These are phyloP conservation scores for Plectosphaerella plurivora DNA, from an alignment of 2,329 filamentous ascomycete species.

Conservation along the genomic window DNA sequence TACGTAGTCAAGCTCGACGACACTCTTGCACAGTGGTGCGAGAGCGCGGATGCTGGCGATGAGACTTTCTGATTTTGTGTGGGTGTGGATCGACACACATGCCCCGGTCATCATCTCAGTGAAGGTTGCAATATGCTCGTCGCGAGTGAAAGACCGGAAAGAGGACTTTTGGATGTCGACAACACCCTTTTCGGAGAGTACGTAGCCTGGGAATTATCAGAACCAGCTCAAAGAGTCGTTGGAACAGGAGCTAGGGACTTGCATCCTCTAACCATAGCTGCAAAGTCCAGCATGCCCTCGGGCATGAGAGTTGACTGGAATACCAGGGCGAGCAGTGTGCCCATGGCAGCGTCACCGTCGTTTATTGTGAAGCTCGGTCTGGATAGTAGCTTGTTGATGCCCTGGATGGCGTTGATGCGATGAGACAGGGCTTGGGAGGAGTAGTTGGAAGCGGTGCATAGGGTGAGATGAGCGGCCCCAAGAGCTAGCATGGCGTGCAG, in stretches of 20 bases:
- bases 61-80: neutral
- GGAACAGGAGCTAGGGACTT: constrained; percentile 6
- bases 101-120: constrained; percentile 9
- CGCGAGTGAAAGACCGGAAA: constrained; percentile 19
- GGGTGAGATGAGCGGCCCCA: constrained; percentile 30
- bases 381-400: constrained; percentile 27
- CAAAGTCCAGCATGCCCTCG: constrained; percentile 33
- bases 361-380: constrained; percentile 18
- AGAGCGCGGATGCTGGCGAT: constrained; percentile 6
- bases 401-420: constrained; percentile 29
- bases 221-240: no score
- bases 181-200: constrained; percentile 17
- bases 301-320: constrained; percentile 33
- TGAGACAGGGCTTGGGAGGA: constrained; percentile 26
- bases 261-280: constrained; percentile 33
- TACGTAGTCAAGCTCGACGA: constrained; percentile 24
- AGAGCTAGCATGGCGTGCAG: constrained; percentile 36
- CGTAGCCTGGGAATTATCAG: constrained; percentile 14
- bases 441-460: constrained; percentile 17
- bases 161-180: constrained; percentile 13
- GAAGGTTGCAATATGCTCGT: constrained; percentile 21
- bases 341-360: constrained; percentile 32
- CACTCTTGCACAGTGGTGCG: constrained; percentile 20
- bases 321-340: constrained; percentile 27
- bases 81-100: neutral